Evolutionary conservation across 2,329 filamentous ascomycete species (phyloP).

Genomic region (Phyllosticta citrichinensis): DNA sequence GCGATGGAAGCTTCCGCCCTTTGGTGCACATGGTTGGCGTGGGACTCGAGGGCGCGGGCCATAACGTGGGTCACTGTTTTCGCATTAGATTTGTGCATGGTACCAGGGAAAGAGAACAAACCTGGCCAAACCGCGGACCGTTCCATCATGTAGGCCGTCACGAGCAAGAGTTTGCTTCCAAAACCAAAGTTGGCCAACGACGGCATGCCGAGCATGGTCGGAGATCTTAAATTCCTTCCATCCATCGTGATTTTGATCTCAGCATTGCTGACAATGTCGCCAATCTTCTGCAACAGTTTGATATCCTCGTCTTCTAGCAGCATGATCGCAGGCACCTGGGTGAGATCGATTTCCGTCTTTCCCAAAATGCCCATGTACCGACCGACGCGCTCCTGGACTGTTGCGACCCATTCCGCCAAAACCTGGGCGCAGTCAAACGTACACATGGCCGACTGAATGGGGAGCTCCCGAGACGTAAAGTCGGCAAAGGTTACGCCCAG

Average conservation of each 20-base stretch:
- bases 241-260: conserved; percentile 66
- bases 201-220: conserved; percentile 41
- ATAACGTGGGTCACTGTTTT: conserved; percentile 55
- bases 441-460: conserved; percentile 84
- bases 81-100: conserved; percentile 12
- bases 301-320: conserved; percentile 85
- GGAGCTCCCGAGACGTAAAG: conserved; percentile 71
- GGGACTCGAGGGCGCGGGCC: conserved; percentile 54
- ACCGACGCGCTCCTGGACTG: conserved; percentile 88
- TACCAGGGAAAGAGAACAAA: conserved; percentile 35
- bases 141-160: conserved; percentile 79
- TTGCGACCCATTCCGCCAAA: conserved; percentile 86
- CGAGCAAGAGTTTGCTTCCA: conserved; percentile 71
- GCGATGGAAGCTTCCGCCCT: conserved; percentile 41
- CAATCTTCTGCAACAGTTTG: conserved; percentile 72
- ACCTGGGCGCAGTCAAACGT: conserved; percentile 91
- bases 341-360: conserved; percentile 67
- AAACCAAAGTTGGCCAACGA: conserved; percentile 58
- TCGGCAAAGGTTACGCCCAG: conserved; percentile 79
- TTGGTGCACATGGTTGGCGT: conserved; percentile 53
- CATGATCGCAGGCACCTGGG: conserved; percentile 77
- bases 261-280: conserved; percentile 64
- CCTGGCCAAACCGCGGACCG: conserved; percentile 89
- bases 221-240: conserved; percentile 23
- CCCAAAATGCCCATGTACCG: conserved; percentile 80